phyloP scores from a whole-genome alignment of 805 yeast genomes.

The Hanseniaspora nectarophila region DNA sequence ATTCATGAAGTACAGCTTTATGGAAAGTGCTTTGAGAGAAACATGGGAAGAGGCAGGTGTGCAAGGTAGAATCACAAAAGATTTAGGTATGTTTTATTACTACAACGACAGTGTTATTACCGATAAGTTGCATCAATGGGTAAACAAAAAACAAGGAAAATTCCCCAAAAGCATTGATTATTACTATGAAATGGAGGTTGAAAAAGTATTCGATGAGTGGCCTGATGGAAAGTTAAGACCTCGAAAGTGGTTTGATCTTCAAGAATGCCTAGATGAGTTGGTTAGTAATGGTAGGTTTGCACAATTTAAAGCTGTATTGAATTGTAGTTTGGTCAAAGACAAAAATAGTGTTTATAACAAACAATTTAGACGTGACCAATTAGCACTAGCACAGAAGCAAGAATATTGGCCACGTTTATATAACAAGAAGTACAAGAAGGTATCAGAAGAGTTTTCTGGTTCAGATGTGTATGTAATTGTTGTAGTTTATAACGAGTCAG shows the following conservation, averaged over 20 bases:
- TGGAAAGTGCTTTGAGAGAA: conserved; percentile 61
- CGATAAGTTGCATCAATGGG: conserved; percentile 24
- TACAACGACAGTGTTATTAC: conserved; percentile 35
- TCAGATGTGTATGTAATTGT: not conserved
- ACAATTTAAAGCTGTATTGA: conserved; percentile 47
- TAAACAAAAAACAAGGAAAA: conserved; percentile 23
- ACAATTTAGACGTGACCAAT: conserved; percentile 37
- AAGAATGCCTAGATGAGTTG: conserved; percentile 20
- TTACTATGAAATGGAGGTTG: conserved; percentile 65
- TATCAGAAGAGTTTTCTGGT: not conserved
- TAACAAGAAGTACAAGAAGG: not conserved
- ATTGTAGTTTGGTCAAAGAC: conserved; percentile 42
- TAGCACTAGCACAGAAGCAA: not conserved
- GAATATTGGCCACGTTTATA: not conserved
- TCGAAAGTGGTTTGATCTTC: conserved; percentile 46
- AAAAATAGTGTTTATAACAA: conserved; percentile 39
- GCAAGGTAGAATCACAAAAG: conserved; percentile 44
- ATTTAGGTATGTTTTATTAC: conserved; percentile 60
- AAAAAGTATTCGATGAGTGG: conserved; percentile 47
- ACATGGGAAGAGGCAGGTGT: conserved; percentile 98
- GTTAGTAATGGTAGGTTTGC: conserved; percentile 29
- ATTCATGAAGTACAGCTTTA: conserved; percentile 22
- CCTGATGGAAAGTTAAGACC: conserved; percentile 60
- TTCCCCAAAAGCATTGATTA: conserved; percentile 77
- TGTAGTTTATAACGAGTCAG: not conserved